phyloP scores from a whole-genome alignment of 1,284 basidiomycete genomes.

The Prillingera fragicola region DNA sequence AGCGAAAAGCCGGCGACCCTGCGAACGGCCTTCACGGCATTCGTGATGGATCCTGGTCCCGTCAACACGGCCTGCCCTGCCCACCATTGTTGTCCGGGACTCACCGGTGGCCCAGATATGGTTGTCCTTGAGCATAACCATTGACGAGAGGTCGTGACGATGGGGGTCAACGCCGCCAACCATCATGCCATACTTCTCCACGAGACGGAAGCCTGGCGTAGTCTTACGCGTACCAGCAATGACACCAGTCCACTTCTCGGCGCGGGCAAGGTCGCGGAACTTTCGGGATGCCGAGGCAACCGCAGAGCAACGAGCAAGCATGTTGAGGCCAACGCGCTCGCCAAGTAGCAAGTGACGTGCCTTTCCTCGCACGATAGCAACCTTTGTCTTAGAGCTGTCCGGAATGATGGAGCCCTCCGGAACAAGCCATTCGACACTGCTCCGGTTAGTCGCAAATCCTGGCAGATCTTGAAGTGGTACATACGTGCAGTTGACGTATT shows the following conservation, averaged over 20 bases:
- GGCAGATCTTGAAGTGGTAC: no score
- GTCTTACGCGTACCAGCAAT: constrained; percentile 97
- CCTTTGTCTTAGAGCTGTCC: constrained; percentile 61
- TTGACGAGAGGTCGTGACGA: constrained; percentile 91
- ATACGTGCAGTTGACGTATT: constrained; percentile 81
- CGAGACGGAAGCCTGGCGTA: constrained; percentile 88
- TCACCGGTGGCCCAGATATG: constrained; percentile 94
- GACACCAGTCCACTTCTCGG: constrained; percentile 76
- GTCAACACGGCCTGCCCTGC: not conserved
- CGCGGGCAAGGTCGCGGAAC: constrained; percentile 73
- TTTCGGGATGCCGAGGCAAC: constrained; percentile 85
- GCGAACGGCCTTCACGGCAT: constrained; percentile 77
- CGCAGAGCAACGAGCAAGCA: constrained; percentile 90
- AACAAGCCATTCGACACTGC: constrained; percentile 87
- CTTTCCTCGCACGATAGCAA: constrained; percentile 87
- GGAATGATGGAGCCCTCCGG: constrained; percentile 77
- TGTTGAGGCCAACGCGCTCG: constrained; percentile 89
- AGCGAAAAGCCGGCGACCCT: constrained; percentile 87
- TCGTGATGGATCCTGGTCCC: constrained; percentile 74
- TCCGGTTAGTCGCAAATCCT: no score
- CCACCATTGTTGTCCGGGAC: constrained; percentile 21
- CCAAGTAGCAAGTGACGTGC: constrained; percentile 85
- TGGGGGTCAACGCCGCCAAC: constrained; percentile 96
- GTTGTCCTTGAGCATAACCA: constrained; percentile 99
- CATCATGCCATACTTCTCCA: constrained; percentile 99